Percentiles rank a stretch among this genome's conserved stretches.
Conservation (phyloP, 257 asterid species). For the Przewalskia tangutica region DNA sequence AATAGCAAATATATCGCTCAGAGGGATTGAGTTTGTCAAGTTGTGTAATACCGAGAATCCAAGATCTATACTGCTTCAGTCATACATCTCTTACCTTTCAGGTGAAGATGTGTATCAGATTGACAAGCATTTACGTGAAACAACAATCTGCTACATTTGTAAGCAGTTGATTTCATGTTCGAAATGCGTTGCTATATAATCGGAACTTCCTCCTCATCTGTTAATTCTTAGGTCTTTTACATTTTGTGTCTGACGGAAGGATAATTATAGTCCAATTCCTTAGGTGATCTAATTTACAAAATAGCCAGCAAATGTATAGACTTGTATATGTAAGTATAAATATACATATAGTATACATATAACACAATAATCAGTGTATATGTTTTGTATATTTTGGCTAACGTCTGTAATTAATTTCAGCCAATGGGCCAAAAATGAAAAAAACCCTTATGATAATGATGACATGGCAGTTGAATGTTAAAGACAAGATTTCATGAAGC, state of each 20-base stretch:
- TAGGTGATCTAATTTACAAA: no score
- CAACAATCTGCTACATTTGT: background rate
- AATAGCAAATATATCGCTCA: background rate
- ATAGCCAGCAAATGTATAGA: no score
- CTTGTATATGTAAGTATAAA: no score
- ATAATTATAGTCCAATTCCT: no score
- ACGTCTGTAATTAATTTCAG: no score
- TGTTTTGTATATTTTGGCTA: no score
- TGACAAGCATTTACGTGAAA: no score
- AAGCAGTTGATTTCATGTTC: background rate
- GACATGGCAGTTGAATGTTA: background rate
- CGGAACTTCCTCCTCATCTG: background rate
- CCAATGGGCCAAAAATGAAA: no score
- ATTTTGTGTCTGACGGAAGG: background rate
- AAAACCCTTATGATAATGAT: background rate
- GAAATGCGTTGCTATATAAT: background rate
- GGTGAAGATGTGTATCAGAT: no score
- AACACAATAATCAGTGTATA: no score
- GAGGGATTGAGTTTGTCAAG: background rate
- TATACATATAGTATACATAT: no score
- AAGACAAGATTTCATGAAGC: background rate
- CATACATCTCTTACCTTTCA: no score
- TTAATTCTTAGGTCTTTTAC: background rate
- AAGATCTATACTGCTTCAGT: background rate
- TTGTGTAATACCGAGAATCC: background rate